Base-by-base conservation (phyloP, 1,139 yeast genomes). In the Geotrichum bryndzae region DNA sequence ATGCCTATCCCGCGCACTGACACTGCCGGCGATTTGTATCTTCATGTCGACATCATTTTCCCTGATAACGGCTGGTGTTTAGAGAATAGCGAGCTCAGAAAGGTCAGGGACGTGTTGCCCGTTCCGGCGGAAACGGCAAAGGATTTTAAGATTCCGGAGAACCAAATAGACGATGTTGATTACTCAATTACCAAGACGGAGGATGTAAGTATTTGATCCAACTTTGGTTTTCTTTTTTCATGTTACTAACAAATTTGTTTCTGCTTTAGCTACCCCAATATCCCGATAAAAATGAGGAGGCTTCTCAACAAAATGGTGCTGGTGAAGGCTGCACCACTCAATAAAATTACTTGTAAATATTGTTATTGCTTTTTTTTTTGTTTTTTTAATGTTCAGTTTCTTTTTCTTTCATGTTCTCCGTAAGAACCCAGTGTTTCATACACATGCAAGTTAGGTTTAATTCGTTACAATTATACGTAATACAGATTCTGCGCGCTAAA, bases 11-110 rank as follows among this genome's bases (percentile, higher is more conserved):
- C 77, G 63, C 75, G 75, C 27, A 68, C 76, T 11, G 76, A 73
- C 56, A 70, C 74, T 23, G 79, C 80, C 57, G 98, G 98, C 31
- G 91, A 90, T 72, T 75, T 94, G 68, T 92, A 86, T 68, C 78
- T 94, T 25, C 83, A 82, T 62, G 74, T 90, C 29, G 84, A 84
- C 29, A 84, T 94, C 60, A 90, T 85, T 66, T 94, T 94, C 74
- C 99, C 98, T 1, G 80, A 81, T 51, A 95, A 90, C 45, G 72
- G 72, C 10, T 72, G 75, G 75, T 68, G 70, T 53, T 53, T 67
- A 23, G 75, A 71, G 59, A 66, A 67, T 52, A 56, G 65, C 23
- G 74, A 72, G 50, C 59, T 71, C 15, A 61, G 68, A 29, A 69
- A 65, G 48, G 60, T 72, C 22, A 61, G 64, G 51, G 66, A 70